Percentiles rank a stretch among this genome's conserved stretches.
Conservation (phyloP, 2,329 filamentous ascomycete genomes). For the Dactylellina parvicollis region DNA sequence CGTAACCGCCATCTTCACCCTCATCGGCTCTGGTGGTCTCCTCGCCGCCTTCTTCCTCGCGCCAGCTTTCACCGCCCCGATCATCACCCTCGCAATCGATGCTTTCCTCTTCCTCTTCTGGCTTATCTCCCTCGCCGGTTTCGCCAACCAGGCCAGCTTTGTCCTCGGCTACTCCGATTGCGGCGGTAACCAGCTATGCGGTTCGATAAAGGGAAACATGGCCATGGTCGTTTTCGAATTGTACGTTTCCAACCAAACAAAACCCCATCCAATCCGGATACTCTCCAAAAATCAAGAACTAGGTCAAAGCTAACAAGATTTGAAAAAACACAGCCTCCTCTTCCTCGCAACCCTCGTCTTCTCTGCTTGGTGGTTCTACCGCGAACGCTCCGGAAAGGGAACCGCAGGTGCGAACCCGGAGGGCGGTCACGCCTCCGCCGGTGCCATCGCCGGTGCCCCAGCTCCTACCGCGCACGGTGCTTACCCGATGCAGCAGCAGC, state of each 20-base stretch:
- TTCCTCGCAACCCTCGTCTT: slow-evolving; percentile 57
- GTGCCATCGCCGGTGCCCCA: slow-evolving; percentile 45
- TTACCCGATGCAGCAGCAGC: slow-evolving; percentile 53
- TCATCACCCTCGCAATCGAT: slow-evolving; percentile 55
- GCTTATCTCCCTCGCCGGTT: slow-evolving; percentile 56
- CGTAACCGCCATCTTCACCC: slow-evolving; percentile 63
- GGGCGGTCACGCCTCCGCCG: slow-evolving; percentile 45
- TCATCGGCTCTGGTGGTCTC: slow-evolving; percentile 55
- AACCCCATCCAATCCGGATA: not conserved
- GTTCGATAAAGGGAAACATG: slow-evolving; percentile 32
- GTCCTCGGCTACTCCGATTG: slow-evolving; percentile 22
- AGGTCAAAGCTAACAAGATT: not conserved
- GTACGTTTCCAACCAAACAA: slow-evolving; percentile 30
- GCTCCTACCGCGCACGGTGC: slow-evolving; percentile 30
- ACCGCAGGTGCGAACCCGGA: slow-evolving; percentile 48
- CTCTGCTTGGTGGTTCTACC: slow-evolving; percentile 50
- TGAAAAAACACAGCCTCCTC: slow-evolving; percentile 49
- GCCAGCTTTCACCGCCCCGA: slow-evolving; percentile 55
- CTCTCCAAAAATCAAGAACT: slow-evolving; percentile 22
- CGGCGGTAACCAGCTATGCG: slow-evolving; percentile 6
- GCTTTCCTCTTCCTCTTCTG: slow-evolving; percentile 61
- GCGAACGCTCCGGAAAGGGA: slow-evolving; percentile 37
- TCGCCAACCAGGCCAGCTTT: slow-evolving; percentile 36
- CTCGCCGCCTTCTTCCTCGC: slow-evolving; percentile 55
- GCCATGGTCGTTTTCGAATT: slow-evolving; percentile 48